Conservation (phyloP, 1,139 yeast species). For the Meyerozyma sp. region DNA sequence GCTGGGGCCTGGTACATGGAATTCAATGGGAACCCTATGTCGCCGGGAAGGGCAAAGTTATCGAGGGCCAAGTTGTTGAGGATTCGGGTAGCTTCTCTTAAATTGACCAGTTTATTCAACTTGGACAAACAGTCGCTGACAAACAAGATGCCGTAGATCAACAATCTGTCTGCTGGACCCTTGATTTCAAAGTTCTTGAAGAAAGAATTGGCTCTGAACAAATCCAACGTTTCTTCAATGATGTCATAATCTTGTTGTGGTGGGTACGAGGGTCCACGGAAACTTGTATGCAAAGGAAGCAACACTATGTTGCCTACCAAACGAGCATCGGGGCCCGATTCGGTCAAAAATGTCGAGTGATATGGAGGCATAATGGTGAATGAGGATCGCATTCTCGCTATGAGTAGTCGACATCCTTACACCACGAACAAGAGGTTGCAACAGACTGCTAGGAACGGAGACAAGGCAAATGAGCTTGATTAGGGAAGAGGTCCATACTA, state of each 20-base stretch:
- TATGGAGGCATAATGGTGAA: slow-evolving; percentile 57
- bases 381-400: neutral
- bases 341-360: slow-evolving; percentile 85
- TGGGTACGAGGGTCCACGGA: slow-evolving; percentile 90
- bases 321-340: slow-evolving; percentile 38
- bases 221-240: slow-evolving; percentile 82
- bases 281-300: slow-evolving; percentile 76
- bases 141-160: slow-evolving; percentile 91
- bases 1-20: slow-evolving; percentile 74
- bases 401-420: neutral
- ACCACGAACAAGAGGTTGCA: neutral
- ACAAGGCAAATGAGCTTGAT: too few species aligned
- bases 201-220: slow-evolving; percentile 92
- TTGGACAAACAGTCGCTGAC: slow-evolving; percentile 78
- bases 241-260: slow-evolving; percentile 82
- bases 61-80: slow-evolving; percentile 85
- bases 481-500: too few species aligned
- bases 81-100: slow-evolving; percentile 64
- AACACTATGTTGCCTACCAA: slow-evolving; percentile 67
- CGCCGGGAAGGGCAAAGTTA: slow-evolving; percentile 90
- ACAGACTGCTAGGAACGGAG: too few species aligned
- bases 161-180: slow-evolving; percentile 91
- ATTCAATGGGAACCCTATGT: slow-evolving; percentile 88
- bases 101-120: slow-evolving; percentile 40
- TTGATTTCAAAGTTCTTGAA: slow-evolving; percentile 95